These are phyloP conservation scores for Pythium coloratum DNA, from an alignment of 352 stramenopile species.

Conservation along the genomic window DNA sequence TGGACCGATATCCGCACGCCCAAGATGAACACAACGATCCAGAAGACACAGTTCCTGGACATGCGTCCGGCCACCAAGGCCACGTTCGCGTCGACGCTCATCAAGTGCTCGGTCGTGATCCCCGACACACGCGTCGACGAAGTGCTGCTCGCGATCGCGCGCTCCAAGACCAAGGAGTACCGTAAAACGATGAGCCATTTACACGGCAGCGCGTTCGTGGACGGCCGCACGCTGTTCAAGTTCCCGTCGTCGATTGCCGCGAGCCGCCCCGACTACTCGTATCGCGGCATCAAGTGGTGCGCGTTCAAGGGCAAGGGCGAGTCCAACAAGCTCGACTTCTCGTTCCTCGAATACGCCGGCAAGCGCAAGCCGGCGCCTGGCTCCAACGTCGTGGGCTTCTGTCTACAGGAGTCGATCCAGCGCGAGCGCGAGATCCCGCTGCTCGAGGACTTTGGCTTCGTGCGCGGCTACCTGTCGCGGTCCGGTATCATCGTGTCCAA, in stretches of 20 bases:
- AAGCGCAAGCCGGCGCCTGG: conserved; percentile 47
- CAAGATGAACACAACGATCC: conserved; percentile 31
- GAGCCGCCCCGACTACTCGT: conserved; percentile 51
- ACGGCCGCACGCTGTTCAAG: conserved; percentile 63
- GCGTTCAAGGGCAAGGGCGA: conserved; percentile 44
- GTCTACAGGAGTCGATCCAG: conserved; percentile 67
- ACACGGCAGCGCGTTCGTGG: conserved; percentile 62
- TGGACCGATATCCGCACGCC: conserved; percentile 40
- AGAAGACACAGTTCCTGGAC: conserved; percentile 69
- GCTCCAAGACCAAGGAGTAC: conserved; percentile 62
- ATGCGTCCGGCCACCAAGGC: conserved; percentile 49
- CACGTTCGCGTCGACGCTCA: conserved; percentile 50
- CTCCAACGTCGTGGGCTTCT: conserved; percentile 71
- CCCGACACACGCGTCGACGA: conserved; percentile 54
- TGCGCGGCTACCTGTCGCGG: conserved; percentile 49
- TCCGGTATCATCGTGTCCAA: conserved; percentile 71
- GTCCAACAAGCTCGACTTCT: conserved; percentile 63
- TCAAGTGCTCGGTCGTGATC: conserved; percentile 64
- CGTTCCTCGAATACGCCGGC: conserved; percentile 74
- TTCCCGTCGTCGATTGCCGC: conserved; percentile 48
- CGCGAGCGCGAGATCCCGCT: conserved; percentile 60
- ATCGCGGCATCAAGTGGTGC: conserved; percentile 79
- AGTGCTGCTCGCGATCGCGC: conserved; percentile 51
- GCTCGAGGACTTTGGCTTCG: conserved; percentile 60
- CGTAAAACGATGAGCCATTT: conserved; percentile 56